Evolutionary conservation across 2,329 filamentous ascomycete genomes (phyloP).

Genomic region (Daldinia eschscholtzii): DNA sequence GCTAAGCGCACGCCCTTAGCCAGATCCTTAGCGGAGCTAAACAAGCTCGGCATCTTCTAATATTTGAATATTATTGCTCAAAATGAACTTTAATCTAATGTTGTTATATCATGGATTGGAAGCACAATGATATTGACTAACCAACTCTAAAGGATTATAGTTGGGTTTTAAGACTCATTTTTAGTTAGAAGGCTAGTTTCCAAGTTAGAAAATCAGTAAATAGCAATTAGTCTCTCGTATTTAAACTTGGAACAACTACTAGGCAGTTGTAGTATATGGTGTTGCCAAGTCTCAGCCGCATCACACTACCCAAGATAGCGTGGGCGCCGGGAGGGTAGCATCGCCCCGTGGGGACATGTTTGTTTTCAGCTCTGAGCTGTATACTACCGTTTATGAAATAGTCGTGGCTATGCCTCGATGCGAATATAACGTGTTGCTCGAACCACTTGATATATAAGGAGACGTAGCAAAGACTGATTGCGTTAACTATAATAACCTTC

Average conservation of each 20-base stretch:
- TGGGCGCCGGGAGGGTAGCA: constrained; percentile 2
- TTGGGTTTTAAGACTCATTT: not conserved
- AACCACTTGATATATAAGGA: not conserved
- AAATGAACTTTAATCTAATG: not conserved
- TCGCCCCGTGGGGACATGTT: constrained; percentile 10
- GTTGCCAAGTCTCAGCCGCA: constrained; percentile 8
- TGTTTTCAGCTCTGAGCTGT: constrained; percentile 7
- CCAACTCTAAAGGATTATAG: not conserved
- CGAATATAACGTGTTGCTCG: not conserved
- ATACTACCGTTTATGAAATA: not conserved
- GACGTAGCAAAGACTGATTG: not conserved
- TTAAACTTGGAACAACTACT: not conserved
- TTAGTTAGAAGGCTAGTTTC: not conserved
- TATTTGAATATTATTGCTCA: not conserved
- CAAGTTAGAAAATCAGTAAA: not conserved
- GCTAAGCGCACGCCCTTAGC: constrained; percentile 32
- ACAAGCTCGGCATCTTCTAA: constrained; percentile 24
- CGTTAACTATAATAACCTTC: not conserved
- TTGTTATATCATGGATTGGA: not conserved
- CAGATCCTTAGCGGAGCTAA: constrained; percentile 27
- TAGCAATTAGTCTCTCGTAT: not conserved
- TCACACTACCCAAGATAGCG: not conserved
- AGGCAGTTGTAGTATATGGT: not conserved
- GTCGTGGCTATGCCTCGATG: not conserved
- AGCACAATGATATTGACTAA: not conserved